Evolutionary conservation across 176 grass and related monocot species (phyloP).

Genomic region (Hordeum marinum): DNA sequence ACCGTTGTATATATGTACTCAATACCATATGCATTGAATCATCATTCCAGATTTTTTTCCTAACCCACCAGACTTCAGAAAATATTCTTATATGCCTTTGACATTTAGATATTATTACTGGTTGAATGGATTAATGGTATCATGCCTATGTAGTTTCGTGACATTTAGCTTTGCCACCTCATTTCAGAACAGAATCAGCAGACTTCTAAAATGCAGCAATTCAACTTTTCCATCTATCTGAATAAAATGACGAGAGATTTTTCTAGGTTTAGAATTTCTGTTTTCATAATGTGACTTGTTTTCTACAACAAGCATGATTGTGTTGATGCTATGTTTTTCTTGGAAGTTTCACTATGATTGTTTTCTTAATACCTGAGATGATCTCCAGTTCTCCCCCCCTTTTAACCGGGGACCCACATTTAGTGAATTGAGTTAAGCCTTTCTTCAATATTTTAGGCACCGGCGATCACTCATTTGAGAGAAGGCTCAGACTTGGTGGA

Average conservation of each 20-base stretch:
- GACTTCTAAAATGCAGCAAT: background rate
- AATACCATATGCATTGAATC: too few species aligned
- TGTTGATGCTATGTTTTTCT: background rate
- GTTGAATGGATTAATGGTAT: background rate
- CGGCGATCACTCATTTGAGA: conserved; percentile 92
- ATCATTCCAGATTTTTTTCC: too few species aligned
- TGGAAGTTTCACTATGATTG: background rate
- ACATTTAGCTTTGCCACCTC: background rate
- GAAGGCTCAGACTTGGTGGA: conserved; percentile 76
- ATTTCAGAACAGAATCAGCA: background rate
- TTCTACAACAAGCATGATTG: background rate
- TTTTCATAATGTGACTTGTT: background rate
- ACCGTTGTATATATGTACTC: background rate
- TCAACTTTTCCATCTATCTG: background rate
- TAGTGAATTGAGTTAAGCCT: background rate
- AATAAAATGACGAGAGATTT: background rate
- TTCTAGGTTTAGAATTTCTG: background rate
- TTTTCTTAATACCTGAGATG: background rate
- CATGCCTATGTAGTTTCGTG: background rate
- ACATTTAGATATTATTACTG: background rate
- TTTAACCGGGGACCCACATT: background rate
- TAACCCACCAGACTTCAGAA: too few species aligned
- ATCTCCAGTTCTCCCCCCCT: background rate
- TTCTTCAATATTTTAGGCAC: conserved; percentile 59
- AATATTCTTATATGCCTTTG: background rate